phyloP scores from a whole-genome alignment of 208 protist species.

The Blechomonas ayalai region DNA sequence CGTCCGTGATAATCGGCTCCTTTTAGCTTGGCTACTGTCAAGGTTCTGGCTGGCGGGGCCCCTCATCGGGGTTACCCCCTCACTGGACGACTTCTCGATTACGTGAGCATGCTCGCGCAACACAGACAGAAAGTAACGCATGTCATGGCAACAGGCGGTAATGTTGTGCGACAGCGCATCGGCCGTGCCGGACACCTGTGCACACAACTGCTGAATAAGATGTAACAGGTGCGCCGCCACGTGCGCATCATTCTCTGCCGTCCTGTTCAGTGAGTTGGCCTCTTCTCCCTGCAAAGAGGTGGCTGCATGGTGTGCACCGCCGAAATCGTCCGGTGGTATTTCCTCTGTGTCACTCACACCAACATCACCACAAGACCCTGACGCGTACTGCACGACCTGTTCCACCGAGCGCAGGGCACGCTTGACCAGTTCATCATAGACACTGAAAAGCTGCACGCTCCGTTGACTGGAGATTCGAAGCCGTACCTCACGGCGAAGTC shows the following conservation, averaged over 20 bases:
- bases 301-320: neutral
- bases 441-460: conserved; percentile 51
- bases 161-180: conserved; percentile 32
- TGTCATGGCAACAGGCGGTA: conserved; percentile 44
- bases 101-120: conserved; percentile 26
- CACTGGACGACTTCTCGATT: neutral
- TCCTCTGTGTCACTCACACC: neutral
- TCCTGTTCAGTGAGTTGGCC: conserved; percentile 4
- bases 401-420: conserved; percentile 17
- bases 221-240: conserved; percentile 12
- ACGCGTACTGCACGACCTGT: conserved; percentile 15
- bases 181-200: conserved; percentile 32
- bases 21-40: too few species aligned
- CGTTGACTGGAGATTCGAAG: conserved; percentile 62
- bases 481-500: conserved; percentile 61
- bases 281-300: neutral
- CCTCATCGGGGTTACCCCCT: conserved; percentile 1
- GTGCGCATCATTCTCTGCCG: conserved; percentile 2
- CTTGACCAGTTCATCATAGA: conserved; percentile 52
- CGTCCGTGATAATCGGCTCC: too few species aligned
- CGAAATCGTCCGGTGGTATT: neutral
- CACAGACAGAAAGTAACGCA: conserved; percentile 47
- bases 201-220: conserved; percentile 24
- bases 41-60: too few species aligned
- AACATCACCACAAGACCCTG: conserved; percentile 7